Base-by-base conservation (phyloP, 345 rosid species). In the Eucalyptus leucophloia region DNA sequence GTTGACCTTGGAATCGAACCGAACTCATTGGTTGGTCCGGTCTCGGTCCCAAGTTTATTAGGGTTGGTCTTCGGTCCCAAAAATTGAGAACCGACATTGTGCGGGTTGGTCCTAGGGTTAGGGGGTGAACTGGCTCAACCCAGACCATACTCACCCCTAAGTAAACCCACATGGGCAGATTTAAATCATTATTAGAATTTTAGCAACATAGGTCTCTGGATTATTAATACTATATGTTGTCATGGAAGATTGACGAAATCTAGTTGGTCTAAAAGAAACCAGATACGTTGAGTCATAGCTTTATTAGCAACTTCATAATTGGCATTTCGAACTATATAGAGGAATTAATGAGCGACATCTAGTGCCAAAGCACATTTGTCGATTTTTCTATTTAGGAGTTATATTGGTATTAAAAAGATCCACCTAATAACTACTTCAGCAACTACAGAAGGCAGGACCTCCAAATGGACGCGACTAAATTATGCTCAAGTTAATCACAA, bases 71-170 rank as follows among this genome's bases (percentile, higher is more conserved):
- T 47, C 49, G 1, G 5, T 47, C 14, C 14, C 49, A 47, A 49
- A 49, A 49, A 49, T 49, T 49, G 49, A 49, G 0, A 1, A 12
- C 14, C 14, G 0, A 49, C 5, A 49, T 14, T 49, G 2, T 47
- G 49, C 14, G 5, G 0, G 2, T 49, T 49, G 49, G 14, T 49
- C 49, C 0, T 49, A 49, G 14, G 2, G 49, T 49, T 49, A 49
- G 14, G 49, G 14, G 5, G 5, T 49, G 2, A 2, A 49, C 14
- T 0, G 49, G 49, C 49, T 0, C 49, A 49, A 49, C 14, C 14
- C 14, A 0, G 5, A 49, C 1, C 49, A 49, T 49, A 0, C 49
- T 49, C 49, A 49, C 49, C 49, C 49, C 0, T 49, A 49, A 49
- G 18, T 49, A 49, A 49, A 49, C 1, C 18, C 0, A 58, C 16